Evolutionary conservation across 129 eudicot species (phyloP).

Genomic region (Erigeron canadensis): DNA sequence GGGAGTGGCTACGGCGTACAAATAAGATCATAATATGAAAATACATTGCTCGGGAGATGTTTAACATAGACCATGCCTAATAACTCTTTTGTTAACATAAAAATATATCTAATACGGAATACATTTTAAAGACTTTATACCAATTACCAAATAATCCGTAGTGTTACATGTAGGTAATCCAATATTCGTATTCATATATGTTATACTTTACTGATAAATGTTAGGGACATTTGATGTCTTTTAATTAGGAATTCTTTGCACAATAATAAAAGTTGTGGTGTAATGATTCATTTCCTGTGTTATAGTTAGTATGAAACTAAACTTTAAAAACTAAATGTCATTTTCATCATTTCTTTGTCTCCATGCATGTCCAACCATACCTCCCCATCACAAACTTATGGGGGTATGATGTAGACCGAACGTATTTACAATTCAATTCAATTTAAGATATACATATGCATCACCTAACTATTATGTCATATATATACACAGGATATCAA

Average conservation of each 20-base stretch:
- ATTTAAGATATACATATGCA: neutral
- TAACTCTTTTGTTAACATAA: neutral
- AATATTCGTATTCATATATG: neutral
- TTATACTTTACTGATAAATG: neutral
- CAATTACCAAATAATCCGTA: neutral
- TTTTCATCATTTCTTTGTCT: slow-evolving; percentile 4
- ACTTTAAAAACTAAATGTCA: neutral
- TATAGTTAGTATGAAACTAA: slow-evolving; percentile 4
- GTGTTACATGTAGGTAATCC: neutral
- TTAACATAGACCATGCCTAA: too few species aligned
- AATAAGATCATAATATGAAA: too few species aligned
- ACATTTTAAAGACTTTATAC: neutral
- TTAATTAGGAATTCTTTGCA: neutral
- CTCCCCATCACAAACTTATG: neutral
- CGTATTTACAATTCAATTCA: slow-evolving; percentile 1
- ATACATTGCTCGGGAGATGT: too few species aligned
- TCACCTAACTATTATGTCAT: neutral
- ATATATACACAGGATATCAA: neutral
- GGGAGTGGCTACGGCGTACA: too few species aligned
- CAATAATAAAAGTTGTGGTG: neutral
- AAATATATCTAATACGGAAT: neutral
- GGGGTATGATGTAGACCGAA: slow-evolving; percentile 8
- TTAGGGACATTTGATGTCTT: neutral
- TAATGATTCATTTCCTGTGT: neutral
- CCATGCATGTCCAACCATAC: slow-evolving; percentile 17